Base-by-base conservation (phyloP, 1,284 basidiomycete species). In the Omphalotus olearius region DNA sequence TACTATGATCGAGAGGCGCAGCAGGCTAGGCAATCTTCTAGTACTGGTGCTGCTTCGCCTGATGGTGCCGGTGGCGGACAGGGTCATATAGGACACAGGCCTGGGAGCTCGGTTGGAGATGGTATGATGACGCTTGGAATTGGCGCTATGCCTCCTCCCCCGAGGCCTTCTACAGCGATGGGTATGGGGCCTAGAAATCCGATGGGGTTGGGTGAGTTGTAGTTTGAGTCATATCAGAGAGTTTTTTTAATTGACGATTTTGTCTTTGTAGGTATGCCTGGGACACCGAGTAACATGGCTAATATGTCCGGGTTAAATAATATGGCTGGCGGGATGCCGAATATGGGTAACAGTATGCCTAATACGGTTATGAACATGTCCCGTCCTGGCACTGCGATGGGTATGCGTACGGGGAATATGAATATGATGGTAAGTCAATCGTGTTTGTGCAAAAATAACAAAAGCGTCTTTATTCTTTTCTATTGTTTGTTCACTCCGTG, bases 341-440 rank as follows among this genome's bases (percentile, higher is more conserved):
- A 39, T 16, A 33, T 45, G 39, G 39, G 28, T 36, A 18, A 23
- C 23, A 23, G 4, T 36, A 47, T 47, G n/a, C 41, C 18, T 9
- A 23, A 20, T n/a, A 45, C 47, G 44, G 45, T 28, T 26, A 42
- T 42, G 30, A 36, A 41, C 11, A 33, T 41, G 20, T 56, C 54
- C 1, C 33, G 54, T 36, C 54, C 54, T 30, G 54, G 54, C 13
- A 56, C 54, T 13, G 40, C 54, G 20, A 56, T 52, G 51, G 51
- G 47, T 30, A 49, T 55, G 47, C 40, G 51, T 18, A 17, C 45
- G 11, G 39, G 39, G 16, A 33, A 33, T 18, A 47, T 46, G 44
- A 39, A 43, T 14, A 39, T 37, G 25, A 39, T 51, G 45, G 51
- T 46, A 42, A 6, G 50, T 47, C 14, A 20, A 28, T 17, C 18